Percentiles rank a stretch among this genome's conserved stretches.
These are phyloP conservation scores for Penicillium janthinellum DNA, from an alignment of 2,329 filamentous ascomycete species.

Conservation along the genomic window DNA sequence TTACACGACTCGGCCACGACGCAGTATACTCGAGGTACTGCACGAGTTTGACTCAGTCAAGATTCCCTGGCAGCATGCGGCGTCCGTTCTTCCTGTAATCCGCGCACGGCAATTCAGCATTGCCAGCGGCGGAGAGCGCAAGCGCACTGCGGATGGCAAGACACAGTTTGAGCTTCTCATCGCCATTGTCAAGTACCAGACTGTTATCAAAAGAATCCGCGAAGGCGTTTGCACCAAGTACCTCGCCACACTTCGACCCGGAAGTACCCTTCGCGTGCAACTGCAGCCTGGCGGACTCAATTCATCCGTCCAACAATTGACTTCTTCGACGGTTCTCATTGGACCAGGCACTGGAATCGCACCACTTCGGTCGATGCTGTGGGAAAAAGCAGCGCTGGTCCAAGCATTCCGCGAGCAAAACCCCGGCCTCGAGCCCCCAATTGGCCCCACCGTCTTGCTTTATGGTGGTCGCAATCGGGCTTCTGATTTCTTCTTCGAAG, in stretches of 20 bases:
- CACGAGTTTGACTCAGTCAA: constrained; percentile 85
- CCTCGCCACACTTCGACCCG: constrained; percentile 64
- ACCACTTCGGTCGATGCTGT: constrained; percentile 78
- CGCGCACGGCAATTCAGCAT: constrained; percentile 94
- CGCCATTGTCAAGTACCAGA: constrained; percentile 89
- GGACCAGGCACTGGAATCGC: constrained; percentile 86
- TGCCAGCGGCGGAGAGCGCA: constrained; percentile 67
- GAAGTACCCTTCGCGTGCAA: constrained; percentile 62
- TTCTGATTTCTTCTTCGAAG: constrained; percentile 78
- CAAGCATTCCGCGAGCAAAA: constrained; percentile 35
- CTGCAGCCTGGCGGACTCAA: constrained; percentile 57
- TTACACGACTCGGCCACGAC: constrained; percentile 86
- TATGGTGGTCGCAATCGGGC: constrained; percentile 77
- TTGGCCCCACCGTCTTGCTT: constrained; percentile 64
- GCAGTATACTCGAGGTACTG: constrained; percentile 88
- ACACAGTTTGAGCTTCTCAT: constrained; percentile 71
- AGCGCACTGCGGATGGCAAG: constrained; percentile 36
- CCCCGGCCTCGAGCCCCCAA: constrained; percentile 28
- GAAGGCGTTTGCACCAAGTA: constrained; percentile 91
- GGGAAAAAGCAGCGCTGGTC: constrained; percentile 61
- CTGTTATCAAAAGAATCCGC: constrained; percentile 78
- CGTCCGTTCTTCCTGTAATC: constrained; percentile 76
- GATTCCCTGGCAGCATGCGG: constrained; percentile 72
- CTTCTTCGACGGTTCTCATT: constrained; percentile 70
- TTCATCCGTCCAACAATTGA: constrained; percentile 49